These are phyloP conservation scores for Colletotrichum australisinense DNA, from an alignment of 2,329 filamentous ascomycete species.

Conservation along the genomic window DNA sequence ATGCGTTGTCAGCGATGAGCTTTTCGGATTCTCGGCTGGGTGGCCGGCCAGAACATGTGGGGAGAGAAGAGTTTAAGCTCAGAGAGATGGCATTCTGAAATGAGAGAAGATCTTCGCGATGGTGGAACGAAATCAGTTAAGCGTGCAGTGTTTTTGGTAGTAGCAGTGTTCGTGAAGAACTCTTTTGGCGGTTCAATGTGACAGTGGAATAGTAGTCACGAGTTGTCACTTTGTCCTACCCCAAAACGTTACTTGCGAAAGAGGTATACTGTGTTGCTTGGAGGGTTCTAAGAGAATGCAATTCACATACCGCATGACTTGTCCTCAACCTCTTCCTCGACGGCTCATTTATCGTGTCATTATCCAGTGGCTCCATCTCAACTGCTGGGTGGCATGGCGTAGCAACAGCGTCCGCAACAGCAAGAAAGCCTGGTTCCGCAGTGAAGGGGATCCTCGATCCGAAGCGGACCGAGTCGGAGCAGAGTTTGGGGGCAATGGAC, in stretches of 20 bases:
- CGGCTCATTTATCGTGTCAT: conserved; percentile 43
- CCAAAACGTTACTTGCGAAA: not conserved
- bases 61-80: not conserved
- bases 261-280: not conserved
- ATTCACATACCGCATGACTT: conserved; percentile 52
- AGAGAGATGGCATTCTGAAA: not conserved
- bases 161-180: not conserved
- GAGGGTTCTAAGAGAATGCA: not conserved
- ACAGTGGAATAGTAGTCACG: not conserved
- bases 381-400: conserved; percentile 21
- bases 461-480: conserved; percentile 45
- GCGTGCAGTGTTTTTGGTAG: not conserved
- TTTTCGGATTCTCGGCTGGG: not conserved
- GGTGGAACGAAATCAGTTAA: not conserved
- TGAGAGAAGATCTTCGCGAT: not conserved
- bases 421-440: conserved; percentile 11
- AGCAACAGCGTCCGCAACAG: not conserved
- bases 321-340: conserved; percentile 54
- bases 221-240: not conserved
- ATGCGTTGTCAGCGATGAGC: conserved; percentile 8
- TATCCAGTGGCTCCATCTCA: conserved; percentile 40
- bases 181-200: not conserved
- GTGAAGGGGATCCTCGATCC: conserved; percentile 39
- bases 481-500: conserved; percentile 4
- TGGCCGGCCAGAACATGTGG: not conserved